Evolutionary conservation across 1,139 yeast species (phyloP), one percentile per base, ranked within the genome.

Genomic region (Yamadazyma dendronema): DNA sequence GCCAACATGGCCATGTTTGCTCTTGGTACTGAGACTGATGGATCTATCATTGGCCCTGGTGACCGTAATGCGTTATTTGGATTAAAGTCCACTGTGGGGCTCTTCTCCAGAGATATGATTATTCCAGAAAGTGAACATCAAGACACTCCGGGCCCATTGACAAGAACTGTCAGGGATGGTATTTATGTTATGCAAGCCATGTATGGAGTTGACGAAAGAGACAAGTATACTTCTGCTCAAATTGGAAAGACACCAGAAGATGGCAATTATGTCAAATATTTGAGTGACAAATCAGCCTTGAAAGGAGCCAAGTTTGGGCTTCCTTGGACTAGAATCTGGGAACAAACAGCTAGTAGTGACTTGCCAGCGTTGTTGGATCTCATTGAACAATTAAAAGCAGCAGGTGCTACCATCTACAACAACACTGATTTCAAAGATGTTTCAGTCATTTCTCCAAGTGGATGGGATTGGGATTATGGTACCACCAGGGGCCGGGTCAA

Each of bases 381-480:
- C 16, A 35, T 53, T 17, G 34, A 42, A 23, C 17, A 33, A 23
- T 34, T 53, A 12, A 46, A 44, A 35, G 48, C 32, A 14, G 54
- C 52, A 5, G 57, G 57, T n/a, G 57, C 57, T 10, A 41, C 43
- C 4, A 48, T 53, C 11, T 42, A 44, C 35, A 52, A 52, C 40
- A 53, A 50, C 38, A 53, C 57, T 9, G 38, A 53, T 31, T 53
- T 53, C 31, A 46, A 42, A 8, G 42, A 50, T 30, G 47, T 48
- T 14, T 53, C 52, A 29, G 55, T 50, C 4, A 48, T 53, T 34
- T 52, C 56, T 4, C 35, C 40, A 17, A 46, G 49, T 27, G 58
- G 58, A 7, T 53, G 58, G 58, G 37, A 53, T 34, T 53, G 58
- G 58, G 51, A 43, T 16, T 40, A 47, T 26, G 57, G 57, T 28